Base-by-base conservation (phyloP, 176 grass and related monocot species). In the Avena eriantha region DNA sequence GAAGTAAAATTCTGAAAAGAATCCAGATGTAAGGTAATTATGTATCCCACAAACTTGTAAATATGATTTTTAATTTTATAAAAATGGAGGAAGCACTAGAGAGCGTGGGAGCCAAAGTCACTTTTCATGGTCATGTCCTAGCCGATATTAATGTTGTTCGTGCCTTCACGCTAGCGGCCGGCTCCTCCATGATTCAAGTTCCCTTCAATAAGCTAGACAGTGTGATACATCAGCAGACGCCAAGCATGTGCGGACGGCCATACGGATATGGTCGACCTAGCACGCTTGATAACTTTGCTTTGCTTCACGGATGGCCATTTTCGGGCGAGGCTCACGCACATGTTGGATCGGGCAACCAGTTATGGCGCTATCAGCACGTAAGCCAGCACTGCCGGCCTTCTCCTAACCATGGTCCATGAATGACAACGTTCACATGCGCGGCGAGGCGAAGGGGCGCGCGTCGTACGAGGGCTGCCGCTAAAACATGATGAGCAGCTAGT, bases 231-330 rank as follows among this genome's bases (percentile, higher is more conserved):
- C 29, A 34, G 55, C 31, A 70, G 0, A 36, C 33, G 41, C 43
- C 23, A 35, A 0, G 22, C 54, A 74, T n/a, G 36, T 45, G 46
- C 23, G 21, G n/a, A 3, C 21, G 39, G 39, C 33, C 80, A 29
- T 15, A 39, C 4, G 65, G n/a, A 48, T 33, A 33, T 54, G 47
- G 54, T 21, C 56, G 39, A 21, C 10, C 24, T 16, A 74, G 82
- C 69, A 74, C 54, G 69, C 22, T 74, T 47, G 17, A 60, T 19
- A 33, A 7, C 11, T 63, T 57, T 48, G 59, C 22, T 80, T 67
- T 83, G 49, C 81, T 79, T 83, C 80, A 65, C 46, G 50, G 35
- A 45, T 90, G 76, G 15, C 51, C 84, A 58, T 81, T 84, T 84
- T 80, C 56, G 39, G 72, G 86, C 34, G 54, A 93, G 60, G 56